Percentiles rank a stretch among this genome's conserved stretches.
phyloP scores from a whole-genome alignment of 2,329 filamentous ascomycete genomes.

The Penicillium expansum region DNA sequence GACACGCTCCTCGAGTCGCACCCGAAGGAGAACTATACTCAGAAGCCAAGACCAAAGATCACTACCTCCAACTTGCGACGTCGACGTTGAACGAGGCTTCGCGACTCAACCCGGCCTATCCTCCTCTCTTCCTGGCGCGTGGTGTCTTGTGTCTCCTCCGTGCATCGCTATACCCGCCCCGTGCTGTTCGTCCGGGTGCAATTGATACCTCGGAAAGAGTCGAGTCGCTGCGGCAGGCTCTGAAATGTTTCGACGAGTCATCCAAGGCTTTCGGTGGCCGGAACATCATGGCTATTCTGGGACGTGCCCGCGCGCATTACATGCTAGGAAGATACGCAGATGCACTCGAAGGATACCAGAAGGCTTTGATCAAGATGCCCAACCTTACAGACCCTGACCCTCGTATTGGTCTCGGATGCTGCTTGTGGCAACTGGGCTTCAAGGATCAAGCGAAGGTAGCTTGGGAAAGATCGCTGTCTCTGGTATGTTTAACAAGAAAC shows the following conservation, averaged over 20 bases:
- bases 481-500: conserved; percentile 52
- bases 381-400: conserved; percentile 89
- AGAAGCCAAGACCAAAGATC: conserved; percentile 86
- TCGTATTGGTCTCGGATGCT: conserved; percentile 92
- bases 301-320: conserved; percentile 81
- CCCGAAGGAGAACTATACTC: conserved; percentile 63
- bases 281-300: conserved; percentile 90
- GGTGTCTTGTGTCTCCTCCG: conserved; percentile 85
- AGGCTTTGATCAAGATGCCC: conserved; percentile 80
- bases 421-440: conserved; percentile 93
- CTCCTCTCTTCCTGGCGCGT: conserved; percentile 84
- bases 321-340: conserved; percentile 84
- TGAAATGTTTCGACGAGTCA: conserved; percentile 94
- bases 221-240: conserved; percentile 77
- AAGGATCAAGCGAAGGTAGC: conserved; percentile 88
- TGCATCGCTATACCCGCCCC: conserved; percentile 78
- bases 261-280: conserved; percentile 77
- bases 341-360: conserved; percentile 80
- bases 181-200: conserved; percentile 59
- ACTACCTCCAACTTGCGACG: conserved; percentile 88
- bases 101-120: conserved; percentile 86
- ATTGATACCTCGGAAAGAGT: conserved; percentile 68
- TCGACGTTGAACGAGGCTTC: conserved; percentile 92
- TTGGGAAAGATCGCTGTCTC: conserved; percentile 83
- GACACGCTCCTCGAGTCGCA: conserved; percentile 69